Percentiles rank a stretch among this genome's conserved stretches.
Conservation (phyloP, 2,329 filamentous ascomycete species). For the Phialocephala sp. region DNA sequence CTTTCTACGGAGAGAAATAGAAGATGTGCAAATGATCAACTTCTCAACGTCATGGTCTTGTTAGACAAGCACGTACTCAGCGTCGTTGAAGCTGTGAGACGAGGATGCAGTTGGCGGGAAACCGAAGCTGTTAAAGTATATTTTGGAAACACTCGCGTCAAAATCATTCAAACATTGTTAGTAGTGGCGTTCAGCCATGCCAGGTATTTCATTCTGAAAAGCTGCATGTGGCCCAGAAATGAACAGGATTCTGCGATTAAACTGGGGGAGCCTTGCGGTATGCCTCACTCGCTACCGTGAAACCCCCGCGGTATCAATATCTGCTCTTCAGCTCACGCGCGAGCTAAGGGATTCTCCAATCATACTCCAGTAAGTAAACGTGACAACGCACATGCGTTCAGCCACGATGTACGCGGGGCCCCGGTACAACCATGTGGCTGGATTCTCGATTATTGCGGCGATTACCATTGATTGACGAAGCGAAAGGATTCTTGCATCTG, state of each 20-base stretch:
- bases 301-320: background rate
- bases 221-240: background rate
- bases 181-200: background rate
- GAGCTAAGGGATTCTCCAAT: background rate
- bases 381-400: background rate
- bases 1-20: background rate
- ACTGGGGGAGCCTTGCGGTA: background rate
- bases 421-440: background rate
- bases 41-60: background rate
- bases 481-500: background rate
- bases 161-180: background rate
- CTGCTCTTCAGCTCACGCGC: background rate
- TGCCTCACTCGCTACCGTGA: background rate
- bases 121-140: background rate
- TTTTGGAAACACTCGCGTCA: background rate
- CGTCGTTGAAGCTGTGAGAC: too few relatives aligned
- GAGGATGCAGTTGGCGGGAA: background rate
- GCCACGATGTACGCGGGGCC: background rate
- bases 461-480: background rate
- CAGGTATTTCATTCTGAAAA: background rate
- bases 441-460: background rate
- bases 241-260: background rate
- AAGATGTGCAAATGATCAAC: background rate
- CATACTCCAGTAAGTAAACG: background rate
- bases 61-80: background rate